phyloP scores from a whole-genome alignment of 768 basidiomycete species.

The Sistotremastrum niveocremeum region DNA sequence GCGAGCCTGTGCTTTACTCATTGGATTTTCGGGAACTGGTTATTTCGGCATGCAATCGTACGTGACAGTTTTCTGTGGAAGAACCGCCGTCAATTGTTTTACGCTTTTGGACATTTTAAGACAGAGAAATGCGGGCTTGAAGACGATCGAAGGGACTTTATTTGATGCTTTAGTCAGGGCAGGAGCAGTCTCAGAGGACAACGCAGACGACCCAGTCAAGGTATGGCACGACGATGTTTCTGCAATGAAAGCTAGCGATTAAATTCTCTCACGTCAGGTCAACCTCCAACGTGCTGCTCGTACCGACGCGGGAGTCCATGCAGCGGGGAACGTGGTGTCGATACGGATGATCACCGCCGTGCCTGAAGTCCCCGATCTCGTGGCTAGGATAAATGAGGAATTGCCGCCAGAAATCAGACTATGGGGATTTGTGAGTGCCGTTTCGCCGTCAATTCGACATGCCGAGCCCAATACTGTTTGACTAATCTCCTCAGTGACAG shows the following conservation, averaged over 20 bases:
- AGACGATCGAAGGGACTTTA: constrained; percentile 82
- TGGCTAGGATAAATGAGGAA: constrained; percentile 65
- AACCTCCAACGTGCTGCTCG: constrained; percentile 78
- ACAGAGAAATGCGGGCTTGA: constrained; percentile 52
- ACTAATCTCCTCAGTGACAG: constrained; percentile 17
- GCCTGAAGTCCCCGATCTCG: constrained; percentile 58
- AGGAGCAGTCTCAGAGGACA: constrained; percentile 91
- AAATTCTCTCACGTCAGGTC: constrained; percentile 35
- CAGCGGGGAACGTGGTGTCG: constrained; percentile 87
- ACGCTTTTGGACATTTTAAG: not conserved
- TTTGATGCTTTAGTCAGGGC: constrained; percentile 81
- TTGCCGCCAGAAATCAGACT: constrained; percentile 85
- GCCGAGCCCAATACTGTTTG: not conserved
- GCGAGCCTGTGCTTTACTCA: constrained; percentile 66
- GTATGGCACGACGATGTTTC: constrained; percentile 22
- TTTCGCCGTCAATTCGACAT: not conserved
- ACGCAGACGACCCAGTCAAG: constrained; percentile 82
- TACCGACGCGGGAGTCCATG: constrained; percentile 96
- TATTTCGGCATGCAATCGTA: constrained; percentile 96
- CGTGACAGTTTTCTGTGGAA: constrained; percentile 18
- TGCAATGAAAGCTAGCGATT: not conserved
- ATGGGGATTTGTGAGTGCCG: constrained; percentile 68
- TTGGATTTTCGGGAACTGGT: constrained; percentile 88
- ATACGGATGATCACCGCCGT: constrained; percentile 77
- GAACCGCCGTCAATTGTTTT: not conserved